Evolutionary conservation across 1,284 basidiomycete species (phyloP), one percentile per base, ranked within the genome.

Genomic region (Pseudomicrostroma phylloplanum): DNA sequence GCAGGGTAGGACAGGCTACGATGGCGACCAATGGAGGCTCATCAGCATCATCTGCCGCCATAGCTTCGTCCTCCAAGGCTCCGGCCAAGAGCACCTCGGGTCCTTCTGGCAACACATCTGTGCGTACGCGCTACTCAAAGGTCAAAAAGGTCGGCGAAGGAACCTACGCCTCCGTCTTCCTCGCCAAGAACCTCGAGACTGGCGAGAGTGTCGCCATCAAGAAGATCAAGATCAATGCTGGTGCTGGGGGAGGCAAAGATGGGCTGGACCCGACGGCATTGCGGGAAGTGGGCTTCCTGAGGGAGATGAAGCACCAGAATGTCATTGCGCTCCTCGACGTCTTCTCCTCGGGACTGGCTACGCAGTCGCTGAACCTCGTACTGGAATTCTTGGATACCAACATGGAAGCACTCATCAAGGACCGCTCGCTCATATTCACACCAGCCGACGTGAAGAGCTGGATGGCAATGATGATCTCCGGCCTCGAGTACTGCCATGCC

Each of bases 231-330:
- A 93, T 23, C 88, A 92, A 76, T 11, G 69, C 71, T 39, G 70
- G 67, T 92, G 96, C 84, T 2, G 51, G 21, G 6, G 51, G 51
- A 15, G 51, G 51, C 13, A 96, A 94, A 79, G 94, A 98, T 81
- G 96, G 96, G 9, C 84, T 99, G 59, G 96, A 98, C 81, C 96
- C 98, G 89, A 96, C 92, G 65, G 96, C 96, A 55, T 88, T 99
- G 65, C 88, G 96, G 46, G 96, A 99, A 81, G 94, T 99, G 76
- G 96, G 96, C 80, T 97, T 93, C 79, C 82, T 99, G 63, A 87
- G 91, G 61, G 96, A 99, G 80, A 81, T 98, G 56, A 87, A 87
- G 65, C 96, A 98, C 81, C 89, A 89, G 59, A 98, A 98, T 77
- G 87, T 98, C 69, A 96, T 99, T 69, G 70, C 96, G 92, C 86